Evolutionary conservation across 2,329 filamentous ascomycete species (phyloP).

Genomic region (Xylaria sp.): DNA sequence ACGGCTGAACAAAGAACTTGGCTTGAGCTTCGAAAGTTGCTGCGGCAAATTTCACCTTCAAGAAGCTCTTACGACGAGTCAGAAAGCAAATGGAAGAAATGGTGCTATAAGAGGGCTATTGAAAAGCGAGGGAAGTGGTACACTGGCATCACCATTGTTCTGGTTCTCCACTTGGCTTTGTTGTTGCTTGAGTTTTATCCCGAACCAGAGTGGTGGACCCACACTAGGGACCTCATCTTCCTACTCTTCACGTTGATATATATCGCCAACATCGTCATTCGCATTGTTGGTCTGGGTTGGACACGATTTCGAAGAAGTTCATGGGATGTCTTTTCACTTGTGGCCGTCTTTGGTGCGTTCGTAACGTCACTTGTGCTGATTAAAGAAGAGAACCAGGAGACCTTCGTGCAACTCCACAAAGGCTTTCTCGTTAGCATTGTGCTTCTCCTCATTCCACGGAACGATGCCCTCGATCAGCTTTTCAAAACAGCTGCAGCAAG

Average conservation of each 20-base stretch:
- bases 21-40: conserved; percentile 91
- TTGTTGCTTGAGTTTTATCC: conserved; percentile 88
- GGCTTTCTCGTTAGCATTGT: conserved; percentile 92
- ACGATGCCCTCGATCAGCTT: conserved; percentile 95
- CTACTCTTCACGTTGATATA: conserved; percentile 85
- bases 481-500: conserved; percentile 98
- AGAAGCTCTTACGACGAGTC: conserved; percentile 87
- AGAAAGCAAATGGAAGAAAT: conserved; percentile 82
- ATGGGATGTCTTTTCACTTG: conserved; percentile 91
- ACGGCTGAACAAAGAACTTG: conserved; percentile 96
- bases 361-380: conserved; percentile 83
- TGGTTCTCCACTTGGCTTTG: conserved; percentile 84
- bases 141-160: conserved; percentile 77
- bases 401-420: conserved; percentile 87
- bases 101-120: conserved; percentile 94
- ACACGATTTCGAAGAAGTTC: conserved; percentile 89
- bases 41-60: conserved; percentile 93
- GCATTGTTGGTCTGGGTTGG: conserved; percentile 91
- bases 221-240: conserved; percentile 79
- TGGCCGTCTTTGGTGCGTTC: conserved; percentile 83
- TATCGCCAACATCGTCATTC: conserved; percentile 82
- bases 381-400: conserved; percentile 65
- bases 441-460: conserved; percentile 90
- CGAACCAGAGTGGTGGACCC: conserved; percentile 77
- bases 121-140: conserved; percentile 97